Conservation (phyloP, 2,329 filamentous ascomycete genomes). For the Neoascochyta sp. region DNA sequence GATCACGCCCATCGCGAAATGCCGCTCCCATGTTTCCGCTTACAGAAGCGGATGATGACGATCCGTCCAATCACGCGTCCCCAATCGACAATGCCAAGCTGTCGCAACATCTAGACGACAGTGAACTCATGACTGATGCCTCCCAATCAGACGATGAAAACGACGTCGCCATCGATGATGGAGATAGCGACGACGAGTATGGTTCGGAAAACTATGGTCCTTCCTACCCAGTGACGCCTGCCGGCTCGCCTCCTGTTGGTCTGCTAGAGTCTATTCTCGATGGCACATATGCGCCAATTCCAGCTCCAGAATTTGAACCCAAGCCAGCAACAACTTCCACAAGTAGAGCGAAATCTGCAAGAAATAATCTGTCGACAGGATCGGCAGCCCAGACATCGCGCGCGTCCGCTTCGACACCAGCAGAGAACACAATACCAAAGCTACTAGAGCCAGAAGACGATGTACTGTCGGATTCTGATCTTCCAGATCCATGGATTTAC, state of each 20-base stretch:
- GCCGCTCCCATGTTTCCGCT: slow-evolving; percentile 32
- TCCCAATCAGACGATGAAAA: slow-evolving; percentile 14
- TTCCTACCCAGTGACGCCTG: slow-evolving; percentile 10
- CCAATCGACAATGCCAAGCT: slow-evolving; percentile 28
- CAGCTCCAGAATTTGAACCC: slow-evolving; percentile 6
- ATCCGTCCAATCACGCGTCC: slow-evolving; percentile 34
- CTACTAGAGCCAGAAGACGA: slow-evolving; percentile 34
- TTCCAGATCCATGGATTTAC: slow-evolving; percentile 37
- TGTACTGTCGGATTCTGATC: slow-evolving; percentile 33
- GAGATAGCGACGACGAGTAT: slow-evolving; percentile 15
- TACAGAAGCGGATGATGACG: slow-evolving; percentile 35
- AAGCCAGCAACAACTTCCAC: slow-evolving; percentile 8
- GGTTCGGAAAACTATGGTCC: too few relatives aligned
- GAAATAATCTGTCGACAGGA: slow-evolving; percentile 17
- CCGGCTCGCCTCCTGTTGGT: slow-evolving; percentile 18
- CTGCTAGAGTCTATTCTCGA: slow-evolving; percentile 11
- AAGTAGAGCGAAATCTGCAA: slow-evolving; percentile 14
- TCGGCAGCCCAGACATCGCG: slow-evolving; percentile 27
- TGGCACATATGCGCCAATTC: slow-evolving; percentile 6
- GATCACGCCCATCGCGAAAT: slow-evolving; percentile 31
- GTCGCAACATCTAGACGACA: slow-evolving; percentile 18
- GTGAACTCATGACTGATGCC: slow-evolving; percentile 11
- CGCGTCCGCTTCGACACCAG: slow-evolving; percentile 23
- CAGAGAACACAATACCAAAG: slow-evolving; percentile 17
- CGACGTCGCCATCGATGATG: slow-evolving; percentile 7